phyloP scores from a whole-genome alignment of 129 eudicot species.

The Escallonia herrerae region DNA sequence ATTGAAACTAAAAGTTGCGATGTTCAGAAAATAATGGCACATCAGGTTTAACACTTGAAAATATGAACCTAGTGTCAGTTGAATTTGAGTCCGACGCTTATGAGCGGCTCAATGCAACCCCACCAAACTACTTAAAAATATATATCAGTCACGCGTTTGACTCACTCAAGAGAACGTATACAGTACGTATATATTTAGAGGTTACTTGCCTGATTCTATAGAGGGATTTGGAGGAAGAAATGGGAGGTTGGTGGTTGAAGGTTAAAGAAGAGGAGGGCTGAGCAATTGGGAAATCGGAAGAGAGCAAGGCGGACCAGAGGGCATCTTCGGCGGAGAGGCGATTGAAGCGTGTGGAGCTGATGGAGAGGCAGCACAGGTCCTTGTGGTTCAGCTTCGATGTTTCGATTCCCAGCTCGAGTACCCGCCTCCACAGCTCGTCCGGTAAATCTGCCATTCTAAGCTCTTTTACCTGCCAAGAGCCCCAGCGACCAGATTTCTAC shows the following conservation, averaged over 20 bases:
- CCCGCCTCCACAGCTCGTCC: slow-evolving; percentile 73
- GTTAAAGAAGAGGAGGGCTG: slow-evolving; percentile 22
- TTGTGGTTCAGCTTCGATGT: slow-evolving; percentile 35
- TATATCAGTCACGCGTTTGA: too few species aligned
- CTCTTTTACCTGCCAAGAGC: not conserved
- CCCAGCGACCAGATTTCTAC: too few species aligned
- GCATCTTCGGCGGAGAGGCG: slow-evolving; percentile 50
- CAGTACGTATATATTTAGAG: too few species aligned
- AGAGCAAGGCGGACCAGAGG: slow-evolving; percentile 57
- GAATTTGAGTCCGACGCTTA: too few species aligned
- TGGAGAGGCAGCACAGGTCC: slow-evolving; percentile 62
- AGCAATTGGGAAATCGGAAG: slow-evolving; percentile 47
- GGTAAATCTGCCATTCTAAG: slow-evolving; percentile 33
- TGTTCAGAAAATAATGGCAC: too few species aligned
- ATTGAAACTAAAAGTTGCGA: too few species aligned
- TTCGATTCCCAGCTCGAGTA: slow-evolving; percentile 47
- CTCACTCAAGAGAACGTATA: too few species aligned
- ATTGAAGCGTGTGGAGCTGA: slow-evolving; percentile 47
- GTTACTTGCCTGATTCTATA: slow-evolving; percentile 34
- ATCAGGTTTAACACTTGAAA: too few species aligned
- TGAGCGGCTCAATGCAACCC: too few species aligned
- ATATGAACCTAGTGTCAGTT: too few species aligned
- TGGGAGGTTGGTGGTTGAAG: not conserved
- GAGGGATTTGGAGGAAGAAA: slow-evolving; percentile 22
- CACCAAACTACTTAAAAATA: too few species aligned